Evolutionary conservation across 2,329 filamentous ascomycete genomes (phyloP), one percentile per base, ranked within the genome.

Genomic region (Fusarium sp.): DNA sequence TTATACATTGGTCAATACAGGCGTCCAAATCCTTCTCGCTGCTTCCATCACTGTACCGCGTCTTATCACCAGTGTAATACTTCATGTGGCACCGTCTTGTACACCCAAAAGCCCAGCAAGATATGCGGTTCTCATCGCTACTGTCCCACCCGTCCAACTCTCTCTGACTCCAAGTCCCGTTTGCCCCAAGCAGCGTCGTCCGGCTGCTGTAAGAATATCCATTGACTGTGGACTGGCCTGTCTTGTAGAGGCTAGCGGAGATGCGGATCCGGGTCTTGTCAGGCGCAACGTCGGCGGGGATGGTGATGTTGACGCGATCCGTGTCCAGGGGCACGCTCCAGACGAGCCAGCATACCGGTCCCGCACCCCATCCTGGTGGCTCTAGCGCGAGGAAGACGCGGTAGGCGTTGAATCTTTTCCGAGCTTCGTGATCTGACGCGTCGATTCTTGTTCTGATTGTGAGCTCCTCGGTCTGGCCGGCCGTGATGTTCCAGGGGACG

Each of bases 261-360:
- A 78, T 63, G 20, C 22, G 27, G 6, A 71, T 63, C 11, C 60
- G 56, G n/a, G 74, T 47, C 8, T 75, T 68, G 22, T 78, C 50
- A 5, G 76, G 76, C 8, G 69, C 70, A 22, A 70, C 76, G 31
- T 78, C 76, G 31, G 74, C 66, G 13, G 76, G 76, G 36, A 78
- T 74, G 10, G 73, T 77, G n/a, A 78, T 69, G 60, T 75, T 77
- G 73, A 78, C 73, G 18, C 73, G 63, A 35, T 64, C 77, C 16
- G 65, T 62, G n/a, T 67, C 45, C 20, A 77, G 33, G 29, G 59
- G 63, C 29, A 68, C 61, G 4, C 31, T 50, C 22, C 74, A 73
- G 6, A 47, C 40, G 13, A 77, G 75, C 75, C 75, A 78, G 20
- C 76, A 78, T 29, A 63, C 68, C 6, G 76, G 62, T 0, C 74